A percentile compares a stretch with the other conserved stretches of the same genome.
These are phyloP conservation scores for Penicillium bovifimosum DNA, from an alignment of 495 filamentous ascomycete genomes.

Conservation along the genomic window DNA sequence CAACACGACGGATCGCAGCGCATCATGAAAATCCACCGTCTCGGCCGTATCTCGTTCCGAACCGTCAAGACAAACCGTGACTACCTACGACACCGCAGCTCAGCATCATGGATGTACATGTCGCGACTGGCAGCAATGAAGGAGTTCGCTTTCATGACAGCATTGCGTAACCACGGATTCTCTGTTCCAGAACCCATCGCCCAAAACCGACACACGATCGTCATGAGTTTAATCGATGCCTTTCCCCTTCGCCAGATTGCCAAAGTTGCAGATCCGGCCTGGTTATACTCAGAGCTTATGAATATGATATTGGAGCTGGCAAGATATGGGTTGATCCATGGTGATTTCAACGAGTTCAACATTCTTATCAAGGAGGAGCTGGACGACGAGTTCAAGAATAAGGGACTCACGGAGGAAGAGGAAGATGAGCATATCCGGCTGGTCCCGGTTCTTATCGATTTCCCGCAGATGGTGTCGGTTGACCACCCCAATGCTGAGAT, in stretches of 20 bases:
- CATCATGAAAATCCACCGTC: conserved; percentile 88
- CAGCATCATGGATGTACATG: conserved; percentile 96
- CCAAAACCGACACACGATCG: conserved; percentile 87
- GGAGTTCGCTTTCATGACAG: conserved; percentile 89
- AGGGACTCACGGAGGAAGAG: conserved; percentile 25
- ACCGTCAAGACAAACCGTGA: conserved; percentile 93
- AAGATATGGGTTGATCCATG: conserved; percentile 87
- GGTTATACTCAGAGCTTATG: conserved; percentile 83
- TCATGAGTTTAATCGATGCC: conserved; percentile 88
- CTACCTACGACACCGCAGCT: conserved; percentile 77
- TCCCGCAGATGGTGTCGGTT: conserved; percentile 97
- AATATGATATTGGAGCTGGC: conserved; percentile 79
- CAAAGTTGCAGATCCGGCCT: conserved; percentile 68
- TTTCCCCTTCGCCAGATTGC: conserved; percentile 84
- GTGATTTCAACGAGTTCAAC: conserved; percentile 99
- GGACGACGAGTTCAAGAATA: conserved; percentile 35
- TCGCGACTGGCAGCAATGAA: conserved; percentile 84
- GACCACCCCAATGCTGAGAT: conserved; percentile 87
- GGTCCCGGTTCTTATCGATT: conserved; percentile 83
- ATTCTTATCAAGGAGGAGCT: conserved; percentile 78
- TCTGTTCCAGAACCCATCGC: conserved; percentile 80
- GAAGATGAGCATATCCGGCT: conserved; percentile 32
- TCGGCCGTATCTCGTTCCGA: conserved; percentile 95
- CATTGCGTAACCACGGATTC: conserved; percentile 74
- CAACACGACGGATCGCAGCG: conserved; percentile 55